Percentiles rank a stretch among this genome's conserved stretches.
These are phyloP conservation scores for Corrigiola litoralis DNA, from an alignment of 179 eudicot genomes.

Conservation along the genomic window DNA sequence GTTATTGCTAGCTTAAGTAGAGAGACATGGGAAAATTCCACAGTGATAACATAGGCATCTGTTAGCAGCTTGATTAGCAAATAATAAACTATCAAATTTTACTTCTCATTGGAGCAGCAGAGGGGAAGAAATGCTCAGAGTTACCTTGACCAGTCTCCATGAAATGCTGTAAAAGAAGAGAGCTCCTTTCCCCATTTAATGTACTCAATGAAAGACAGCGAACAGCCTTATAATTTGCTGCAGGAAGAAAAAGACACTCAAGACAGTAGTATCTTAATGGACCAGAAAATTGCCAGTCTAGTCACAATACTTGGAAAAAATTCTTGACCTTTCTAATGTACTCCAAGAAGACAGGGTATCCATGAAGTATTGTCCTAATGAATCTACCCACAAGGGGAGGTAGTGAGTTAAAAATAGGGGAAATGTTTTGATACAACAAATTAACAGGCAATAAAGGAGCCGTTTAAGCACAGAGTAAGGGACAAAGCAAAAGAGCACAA, in stretches of 20 bases:
- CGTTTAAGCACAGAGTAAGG: background rate
- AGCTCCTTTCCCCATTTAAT: conserved; percentile 80
- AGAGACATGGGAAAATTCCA: background rate
- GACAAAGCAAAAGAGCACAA: background rate
- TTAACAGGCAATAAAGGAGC: too few relatives aligned
- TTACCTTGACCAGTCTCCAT: conserved; percentile 84
- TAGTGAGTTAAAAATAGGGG: too few relatives aligned
- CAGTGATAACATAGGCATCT: background rate
- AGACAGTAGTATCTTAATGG: background rate
- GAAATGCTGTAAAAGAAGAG: conserved; percentile 69
- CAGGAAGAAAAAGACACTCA: conserved; percentile 20
- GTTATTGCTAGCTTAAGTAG: background rate
- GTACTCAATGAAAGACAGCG: conserved; percentile 71
- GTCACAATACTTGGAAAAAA: background rate
- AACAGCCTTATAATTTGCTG: conserved; percentile 97
- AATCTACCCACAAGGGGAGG: too few relatives aligned
- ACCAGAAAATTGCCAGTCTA: background rate
- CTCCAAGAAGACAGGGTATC: background rate
- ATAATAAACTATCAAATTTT: background rate
- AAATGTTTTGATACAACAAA: background rate
- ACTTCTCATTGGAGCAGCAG: background rate
- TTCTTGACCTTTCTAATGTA: background rate
- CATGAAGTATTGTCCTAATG: too few relatives aligned
- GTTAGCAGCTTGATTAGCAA: background rate
- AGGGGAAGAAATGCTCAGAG: conserved; percentile 2